Percentiles rank a stretch among this genome's conserved stretches.
Evolutionary conservation across 495 filamentous ascomycete species (phyloP).

Genomic region (Penicillium silybi): DNA sequence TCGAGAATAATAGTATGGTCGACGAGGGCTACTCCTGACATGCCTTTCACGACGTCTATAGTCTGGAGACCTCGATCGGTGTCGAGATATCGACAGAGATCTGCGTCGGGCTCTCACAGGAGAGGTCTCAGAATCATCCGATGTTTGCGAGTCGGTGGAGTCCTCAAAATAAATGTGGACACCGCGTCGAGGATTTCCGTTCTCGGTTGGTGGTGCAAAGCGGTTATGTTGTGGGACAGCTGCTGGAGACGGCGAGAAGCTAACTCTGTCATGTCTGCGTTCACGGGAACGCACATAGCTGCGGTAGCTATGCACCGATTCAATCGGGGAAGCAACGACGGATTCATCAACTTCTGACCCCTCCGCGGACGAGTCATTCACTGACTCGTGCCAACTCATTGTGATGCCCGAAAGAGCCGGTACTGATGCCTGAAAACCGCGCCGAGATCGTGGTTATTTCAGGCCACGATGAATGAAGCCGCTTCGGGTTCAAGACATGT

Average conservation of each 20-base stretch:
- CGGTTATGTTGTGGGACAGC: not conserved
- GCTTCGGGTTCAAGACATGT: not conserved
- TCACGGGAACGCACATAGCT: not conserved
- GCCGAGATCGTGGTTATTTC: not conserved
- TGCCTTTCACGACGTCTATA: too few species aligned
- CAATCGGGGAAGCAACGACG: not conserved
- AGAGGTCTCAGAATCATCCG: not conserved
- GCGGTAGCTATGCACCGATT: not conserved
- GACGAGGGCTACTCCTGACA: too few species aligned
- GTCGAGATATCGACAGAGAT: too few species aligned
- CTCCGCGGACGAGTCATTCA: not conserved
- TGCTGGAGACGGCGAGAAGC: not conserved
- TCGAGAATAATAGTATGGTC: too few species aligned
- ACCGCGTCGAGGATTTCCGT: not conserved
- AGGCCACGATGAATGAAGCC: not conserved
- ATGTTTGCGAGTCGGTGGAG: not conserved
- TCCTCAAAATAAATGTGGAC: not conserved
- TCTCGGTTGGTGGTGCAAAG: not conserved
- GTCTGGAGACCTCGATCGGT: too few species aligned
- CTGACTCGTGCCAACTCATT: not conserved
- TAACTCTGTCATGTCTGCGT: not conserved
- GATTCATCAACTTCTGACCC: not conserved
- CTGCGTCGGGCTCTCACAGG: too few species aligned
- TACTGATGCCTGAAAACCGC: not conserved
- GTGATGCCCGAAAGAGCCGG: not conserved